These are phyloP conservation scores for Bipolaris gigantea DNA, from an alignment of 2,329 filamentous ascomycete genomes.

Conservation along the genomic window DNA sequence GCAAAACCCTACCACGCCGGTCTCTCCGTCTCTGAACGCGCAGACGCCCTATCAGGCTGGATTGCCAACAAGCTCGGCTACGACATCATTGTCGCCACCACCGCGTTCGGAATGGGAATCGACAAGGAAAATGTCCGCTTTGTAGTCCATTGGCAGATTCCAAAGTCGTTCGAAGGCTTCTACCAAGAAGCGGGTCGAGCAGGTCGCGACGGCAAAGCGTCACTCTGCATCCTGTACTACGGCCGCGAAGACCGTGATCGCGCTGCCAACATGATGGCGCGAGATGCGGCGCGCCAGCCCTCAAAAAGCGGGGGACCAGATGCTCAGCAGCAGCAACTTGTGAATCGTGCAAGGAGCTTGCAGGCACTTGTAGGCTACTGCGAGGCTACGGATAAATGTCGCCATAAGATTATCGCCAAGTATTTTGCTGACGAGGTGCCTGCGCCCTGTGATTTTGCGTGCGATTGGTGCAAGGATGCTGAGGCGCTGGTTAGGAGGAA, in stretches of 20 bases:
- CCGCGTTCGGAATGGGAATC: slow-evolving; percentile 96
- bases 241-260: slow-evolving; percentile 83
- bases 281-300: slow-evolving; percentile 54
- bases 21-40: slow-evolving; percentile 66
- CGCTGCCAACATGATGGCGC: slow-evolving; percentile 58
- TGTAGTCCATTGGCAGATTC: slow-evolving; percentile 90
- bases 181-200: slow-evolving; percentile 95
- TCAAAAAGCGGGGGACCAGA: slow-evolving; percentile 45
- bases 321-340: slow-evolving; percentile 42
- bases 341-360: slow-evolving; percentile 49
- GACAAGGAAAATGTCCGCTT: slow-evolving; percentile 95
- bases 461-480: slow-evolving; percentile 54
- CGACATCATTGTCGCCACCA: slow-evolving; percentile 92
- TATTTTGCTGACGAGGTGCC: slow-evolving; percentile 44
- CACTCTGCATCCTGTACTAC: slow-evolving; percentile 88
- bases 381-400: slow-evolving; percentile 71
- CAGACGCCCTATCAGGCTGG: slow-evolving; percentile 71
- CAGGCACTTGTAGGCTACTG: slow-evolving; percentile 74
- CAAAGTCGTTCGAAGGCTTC: slow-evolving; percentile 93
- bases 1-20: slow-evolving; percentile 74
- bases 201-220: slow-evolving; percentile 84
- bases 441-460: slow-evolving; percentile 51
- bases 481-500: slow-evolving; percentile 48
- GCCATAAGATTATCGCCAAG: slow-evolving; percentile 58
- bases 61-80: slow-evolving; percentile 74